Evolutionary conservation across 2,329 filamentous ascomycete genomes (phyloP).

Genomic region (Talaromyces islandicus): DNA sequence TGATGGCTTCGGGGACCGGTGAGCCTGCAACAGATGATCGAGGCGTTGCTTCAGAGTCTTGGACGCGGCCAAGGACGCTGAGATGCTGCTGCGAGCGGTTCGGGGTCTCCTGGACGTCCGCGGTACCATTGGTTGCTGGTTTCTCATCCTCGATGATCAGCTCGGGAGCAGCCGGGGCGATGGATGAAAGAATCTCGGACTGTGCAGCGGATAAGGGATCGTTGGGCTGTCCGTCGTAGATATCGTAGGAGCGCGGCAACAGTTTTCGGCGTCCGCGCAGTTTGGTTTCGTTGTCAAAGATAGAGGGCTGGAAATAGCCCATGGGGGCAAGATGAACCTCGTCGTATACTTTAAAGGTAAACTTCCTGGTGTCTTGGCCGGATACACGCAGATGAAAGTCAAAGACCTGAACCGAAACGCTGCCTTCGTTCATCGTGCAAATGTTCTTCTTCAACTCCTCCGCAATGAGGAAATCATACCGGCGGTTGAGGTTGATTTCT

Average conservation of each 20-base stretch:
- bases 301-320: slow-evolving; percentile 83
- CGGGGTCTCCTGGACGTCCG: slow-evolving; percentile 38
- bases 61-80: slow-evolving; percentile 62
- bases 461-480: slow-evolving; percentile 88
- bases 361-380: slow-evolving; percentile 85
- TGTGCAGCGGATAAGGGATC: slow-evolving; percentile 85
- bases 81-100: slow-evolving; percentile 53
- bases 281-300: slow-evolving; percentile 81
- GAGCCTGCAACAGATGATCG: slow-evolving; percentile 82
- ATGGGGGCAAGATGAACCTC: slow-evolving; percentile 91
- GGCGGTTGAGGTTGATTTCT: slow-evolving; percentile 82
- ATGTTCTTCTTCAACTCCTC: slow-evolving; percentile 94
- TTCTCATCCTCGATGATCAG: slow-evolving; percentile 23
- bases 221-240: slow-evolving; percentile 88
- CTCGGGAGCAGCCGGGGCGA: slow-evolving; percentile 35
- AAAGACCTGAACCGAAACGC: slow-evolving; percentile 80
- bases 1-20: slow-evolving; percentile 75
- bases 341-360: slow-evolving; percentile 94
- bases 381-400: slow-evolving; percentile 87
- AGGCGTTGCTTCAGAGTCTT: slow-evolving; percentile 69
- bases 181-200: slow-evolving; percentile 54
- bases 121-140: slow-evolving; percentile 17
- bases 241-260: slow-evolving; percentile 81
- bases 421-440: slow-evolving; percentile 83
- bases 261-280: slow-evolving; percentile 72